Base-by-base conservation (phyloP, 352 stramenopile genomes). In the Globisporangium spinosum region DNA sequence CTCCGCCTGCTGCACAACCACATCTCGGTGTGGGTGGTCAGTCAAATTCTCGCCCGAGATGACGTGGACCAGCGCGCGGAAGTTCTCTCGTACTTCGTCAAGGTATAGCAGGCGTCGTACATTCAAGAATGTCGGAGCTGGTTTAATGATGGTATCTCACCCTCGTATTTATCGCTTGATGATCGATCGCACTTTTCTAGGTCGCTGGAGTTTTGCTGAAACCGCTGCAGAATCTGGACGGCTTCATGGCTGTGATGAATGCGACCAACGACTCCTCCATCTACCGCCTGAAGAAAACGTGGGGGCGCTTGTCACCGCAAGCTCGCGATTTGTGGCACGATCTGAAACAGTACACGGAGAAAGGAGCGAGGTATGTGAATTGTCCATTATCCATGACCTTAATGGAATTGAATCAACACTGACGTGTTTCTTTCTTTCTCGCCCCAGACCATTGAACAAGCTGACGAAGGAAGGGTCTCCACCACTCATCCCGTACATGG, bases 171-270 rank as follows among this genome's bases (percentile, higher is more conserved):
- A 2, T 59, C 59, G 5, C 23, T 61, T 45, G 17, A 27, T 60
- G 55, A 15, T 57, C 32, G 2, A 15, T 22, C 34, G 0, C 34
- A 22, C 17, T 20, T 5, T 13, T 22, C 17, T 62, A 92, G 73
- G 85, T 95, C 32, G 89, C 89, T 61, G 85, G 78, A 6, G 85
- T 89, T 9, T 77, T 91, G 55, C 69, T 95, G 13, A 85, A 80
- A 0, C 87, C 89, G 20, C 66, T 96, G 34, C 89, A 94, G 69
- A 96, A 96, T 66, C 80, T 93, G 15, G 89, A 96, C 64, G 89
- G 89, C 15, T 95, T 96, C 65, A 94, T 96, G 85, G 89, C 89
- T 7, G 86, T 96, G 68, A 96, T 96, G 89, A 95, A 96, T 53
- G 89, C 89, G 6, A 87, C 86, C 9, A 95, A 96, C 40, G 87